Evolutionary conservation across 2,329 filamentous ascomycete genomes (phyloP).

Genomic region (Ophiostoma sp.): DNA sequence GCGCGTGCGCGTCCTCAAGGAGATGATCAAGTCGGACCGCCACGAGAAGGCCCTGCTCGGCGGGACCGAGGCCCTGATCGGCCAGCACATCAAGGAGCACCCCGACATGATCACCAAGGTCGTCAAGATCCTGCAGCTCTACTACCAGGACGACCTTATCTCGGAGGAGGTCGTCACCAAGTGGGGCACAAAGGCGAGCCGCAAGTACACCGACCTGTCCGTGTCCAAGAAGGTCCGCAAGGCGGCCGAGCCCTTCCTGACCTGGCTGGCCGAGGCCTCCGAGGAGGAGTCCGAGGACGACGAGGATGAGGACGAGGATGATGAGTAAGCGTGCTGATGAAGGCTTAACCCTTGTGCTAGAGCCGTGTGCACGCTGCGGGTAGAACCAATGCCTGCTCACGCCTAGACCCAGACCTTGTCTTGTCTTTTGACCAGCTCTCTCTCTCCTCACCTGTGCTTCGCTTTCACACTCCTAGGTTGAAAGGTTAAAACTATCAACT

Average conservation of each 20-base stretch:
- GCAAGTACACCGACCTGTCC: conserved; percentile 89
- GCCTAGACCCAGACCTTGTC: too few species aligned
- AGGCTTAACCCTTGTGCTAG: not conserved
- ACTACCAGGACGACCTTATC: conserved; percentile 87
- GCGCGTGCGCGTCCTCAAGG: conserved; percentile 83
- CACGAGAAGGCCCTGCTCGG: conserved; percentile 95
- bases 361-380: too few species aligned
- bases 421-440: not conserved
- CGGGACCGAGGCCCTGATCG: conserved; percentile 87
- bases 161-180: conserved; percentile 81
- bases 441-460: not conserved
- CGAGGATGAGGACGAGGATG: conserved; percentile 38
- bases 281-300: conserved; percentile 54
- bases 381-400: not conserved
- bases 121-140: conserved; percentile 78
- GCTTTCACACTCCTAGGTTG: too few species aligned
- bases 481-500: not conserved
- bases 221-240: conserved; percentile 95
- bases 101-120: conserved; percentile 70
- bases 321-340: not conserved
- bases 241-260: conserved; percentile 87
- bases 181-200: conserved; percentile 93
- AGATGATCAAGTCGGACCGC: conserved; percentile 84
- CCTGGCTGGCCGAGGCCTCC: conserved; percentile 83
- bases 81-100: conserved; percentile 63